Conservation (phyloP, 2,329 filamentous ascomycete species). For the Fusarium sterilihyphosum region DNA sequence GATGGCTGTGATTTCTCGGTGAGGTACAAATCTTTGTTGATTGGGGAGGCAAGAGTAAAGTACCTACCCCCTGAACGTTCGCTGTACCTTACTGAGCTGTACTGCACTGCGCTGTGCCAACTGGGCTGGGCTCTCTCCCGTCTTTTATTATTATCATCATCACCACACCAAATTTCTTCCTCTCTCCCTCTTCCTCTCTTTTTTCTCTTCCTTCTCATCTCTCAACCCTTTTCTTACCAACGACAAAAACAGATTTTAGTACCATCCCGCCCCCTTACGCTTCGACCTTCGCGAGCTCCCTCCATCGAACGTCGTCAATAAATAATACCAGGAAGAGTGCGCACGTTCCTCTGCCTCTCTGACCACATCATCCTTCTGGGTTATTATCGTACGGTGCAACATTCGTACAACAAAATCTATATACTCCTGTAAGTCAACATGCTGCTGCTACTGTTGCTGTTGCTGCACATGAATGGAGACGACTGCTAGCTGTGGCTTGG, state of each 20-base stretch:
- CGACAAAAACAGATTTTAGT: constrained; percentile 14
- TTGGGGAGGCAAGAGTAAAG: constrained; percentile 25
- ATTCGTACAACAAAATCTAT: constrained; percentile 40
- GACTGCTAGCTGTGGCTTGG: constrained; percentile 28
- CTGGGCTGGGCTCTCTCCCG: constrained; percentile 1
- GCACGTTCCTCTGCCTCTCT: constrained; percentile 44
- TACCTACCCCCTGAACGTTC: constrained; percentile 13
- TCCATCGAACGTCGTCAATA: constrained; percentile 33
- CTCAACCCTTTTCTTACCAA: constrained; percentile 13
- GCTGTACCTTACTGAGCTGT: not conserved
- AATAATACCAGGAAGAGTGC: constrained; percentile 31
- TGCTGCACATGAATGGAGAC: constrained; percentile 37
- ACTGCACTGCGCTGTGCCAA: not conserved
- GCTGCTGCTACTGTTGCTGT: constrained; percentile 18
- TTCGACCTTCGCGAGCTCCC: constrained; percentile 26
- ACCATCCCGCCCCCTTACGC: constrained; percentile 15
- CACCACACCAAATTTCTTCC: constrained; percentile 32
- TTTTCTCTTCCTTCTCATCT: constrained; percentile 23
- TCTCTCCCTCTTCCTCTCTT: constrained; percentile 23
- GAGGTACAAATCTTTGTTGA: constrained; percentile 33
- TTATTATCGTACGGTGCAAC: constrained; percentile 45
- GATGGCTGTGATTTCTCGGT: constrained; percentile 33
- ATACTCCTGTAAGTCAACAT: constrained; percentile 40
- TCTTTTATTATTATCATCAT: constrained; percentile 38
- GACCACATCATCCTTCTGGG: constrained; percentile 40